Evolutionary conservation across 2,329 filamentous ascomycete species (phyloP).

Genomic region (Fusarium haematococcum): DNA sequence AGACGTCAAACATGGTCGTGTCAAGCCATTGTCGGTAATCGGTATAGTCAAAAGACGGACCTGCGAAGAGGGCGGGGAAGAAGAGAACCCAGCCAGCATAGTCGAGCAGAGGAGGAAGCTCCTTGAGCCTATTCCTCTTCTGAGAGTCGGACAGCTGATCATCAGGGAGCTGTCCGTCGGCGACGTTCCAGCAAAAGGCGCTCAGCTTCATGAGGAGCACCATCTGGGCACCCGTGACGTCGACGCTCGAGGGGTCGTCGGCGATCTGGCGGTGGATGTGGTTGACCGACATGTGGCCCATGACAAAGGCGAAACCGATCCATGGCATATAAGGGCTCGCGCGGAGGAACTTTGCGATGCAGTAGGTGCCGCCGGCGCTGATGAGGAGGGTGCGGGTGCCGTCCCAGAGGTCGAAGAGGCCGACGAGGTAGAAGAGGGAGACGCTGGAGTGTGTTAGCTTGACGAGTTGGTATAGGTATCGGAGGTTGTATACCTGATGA

Average conservation of each 20-base stretch:
- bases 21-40: constrained; percentile 95
- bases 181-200: constrained; percentile 97
- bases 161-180: constrained; percentile 85
- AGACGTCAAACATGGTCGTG: constrained; percentile 91
- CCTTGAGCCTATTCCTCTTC: constrained; percentile 80
- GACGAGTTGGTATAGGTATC: neutral
- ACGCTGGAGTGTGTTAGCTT: constrained; percentile 61
- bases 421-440: constrained; percentile 90
- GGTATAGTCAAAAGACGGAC: constrained; percentile 93
- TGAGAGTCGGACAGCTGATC: constrained; percentile 88
- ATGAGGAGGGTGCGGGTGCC: constrained; percentile 84
- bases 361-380: constrained; percentile 83
- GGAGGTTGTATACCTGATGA: constrained; percentile 74
- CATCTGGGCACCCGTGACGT: constrained; percentile 98
- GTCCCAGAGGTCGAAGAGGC: constrained; percentile 91
- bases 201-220: constrained; percentile 97
- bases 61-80: constrained; percentile 90
- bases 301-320: constrained; percentile 92
- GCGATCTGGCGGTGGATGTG: constrained; percentile 85
- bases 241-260: constrained; percentile 74
- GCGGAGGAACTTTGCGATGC: constrained; percentile 84
- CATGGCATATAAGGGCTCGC: constrained; percentile 94
- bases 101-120: constrained; percentile 82
- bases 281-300: constrained; percentile 93
- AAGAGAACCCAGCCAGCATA: constrained; percentile 93